Evolutionary conservation across 2,329 filamentous ascomycete species (phyloP).

Genomic region (Cladosporium oxysporum): DNA sequence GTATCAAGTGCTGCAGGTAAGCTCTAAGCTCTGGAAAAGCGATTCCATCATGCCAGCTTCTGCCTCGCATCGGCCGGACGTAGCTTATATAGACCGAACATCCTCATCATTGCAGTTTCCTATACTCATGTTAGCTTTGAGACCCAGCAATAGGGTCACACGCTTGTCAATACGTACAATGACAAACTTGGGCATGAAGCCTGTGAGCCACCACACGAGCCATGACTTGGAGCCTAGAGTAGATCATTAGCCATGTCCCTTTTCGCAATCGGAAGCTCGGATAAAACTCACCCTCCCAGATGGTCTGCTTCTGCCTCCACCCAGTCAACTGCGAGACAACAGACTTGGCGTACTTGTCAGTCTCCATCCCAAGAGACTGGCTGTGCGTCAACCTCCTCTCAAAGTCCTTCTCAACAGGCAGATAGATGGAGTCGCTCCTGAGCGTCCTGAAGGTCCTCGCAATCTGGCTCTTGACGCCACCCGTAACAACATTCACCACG

Average conservation of each 20-base stretch:
- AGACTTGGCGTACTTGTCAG: conserved; percentile 54
- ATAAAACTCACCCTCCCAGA: conserved; percentile 53
- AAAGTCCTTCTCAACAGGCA: conserved; percentile 55
- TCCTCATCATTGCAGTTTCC: conserved; percentile 19
- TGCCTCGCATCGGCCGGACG: conserved; percentile 2
- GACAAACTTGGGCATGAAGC: conserved; percentile 48
- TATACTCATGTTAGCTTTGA: background rate
- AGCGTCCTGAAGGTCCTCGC: conserved; percentile 54
- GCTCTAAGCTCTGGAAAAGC: background rate
- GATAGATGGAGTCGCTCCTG: conserved; percentile 52
- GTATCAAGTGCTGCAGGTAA: background rate
- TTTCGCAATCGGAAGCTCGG: background rate
- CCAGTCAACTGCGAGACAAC: conserved; percentile 56
- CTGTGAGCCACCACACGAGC: conserved; percentile 51
- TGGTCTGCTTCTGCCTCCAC: conserved; percentile 40
- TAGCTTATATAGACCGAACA: conserved; percentile 15
- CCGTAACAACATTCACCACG: conserved; percentile 56
- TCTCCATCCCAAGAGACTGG: conserved; percentile 55
- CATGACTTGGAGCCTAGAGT: conserved; percentile 38
- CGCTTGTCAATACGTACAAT: conserved; percentile 35
- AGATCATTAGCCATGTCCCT: background rate
- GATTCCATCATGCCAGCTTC: background rate
- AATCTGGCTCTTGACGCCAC: conserved; percentile 62
- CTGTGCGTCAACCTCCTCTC: conserved; percentile 54
- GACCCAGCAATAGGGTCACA: background rate